Conservation (phyloP, 495 filamentous ascomycete species). For the Penicillium mononematosum region DNA sequence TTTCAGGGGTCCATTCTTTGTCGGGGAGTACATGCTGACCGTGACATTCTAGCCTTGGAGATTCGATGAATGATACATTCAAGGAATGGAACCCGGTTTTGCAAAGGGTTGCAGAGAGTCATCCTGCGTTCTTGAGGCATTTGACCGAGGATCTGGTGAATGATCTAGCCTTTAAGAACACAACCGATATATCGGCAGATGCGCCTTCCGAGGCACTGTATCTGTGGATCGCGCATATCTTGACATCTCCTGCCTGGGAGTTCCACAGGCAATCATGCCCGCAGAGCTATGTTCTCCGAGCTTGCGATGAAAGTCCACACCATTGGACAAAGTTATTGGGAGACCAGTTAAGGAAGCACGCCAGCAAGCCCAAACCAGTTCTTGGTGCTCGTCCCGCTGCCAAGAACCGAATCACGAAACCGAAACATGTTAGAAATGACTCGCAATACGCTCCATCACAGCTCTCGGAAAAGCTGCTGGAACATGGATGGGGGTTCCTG, state of each 20-base stretch:
- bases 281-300: slow-evolving; percentile 32
- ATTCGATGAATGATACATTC: slow-evolving; percentile 31
- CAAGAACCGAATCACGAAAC: slow-evolving; percentile 7
- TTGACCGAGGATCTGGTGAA: slow-evolving; percentile 40
- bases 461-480: slow-evolving; percentile 25
- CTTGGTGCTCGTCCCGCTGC: background rate
- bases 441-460: background rate
- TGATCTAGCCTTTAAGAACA: slow-evolving; percentile 27
- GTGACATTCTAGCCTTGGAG: slow-evolving; percentile 30
- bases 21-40: slow-evolving; percentile 11
- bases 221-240: slow-evolving; percentile 44
- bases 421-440: background rate
- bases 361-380: background rate
- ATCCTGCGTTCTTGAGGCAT: slow-evolving; percentile 33
- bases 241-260: slow-evolving; percentile 37
- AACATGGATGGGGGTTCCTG: slow-evolving; percentile 35
- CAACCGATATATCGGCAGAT: slow-evolving; percentile 20
- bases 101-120: slow-evolving; percentile 30
- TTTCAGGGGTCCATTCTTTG: background rate
- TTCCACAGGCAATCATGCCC: slow-evolving; percentile 29
- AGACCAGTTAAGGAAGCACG: slow-evolving; percentile 19
- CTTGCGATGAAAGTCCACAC: slow-evolving; percentile 34
- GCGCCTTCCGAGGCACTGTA: slow-evolving; percentile 33
- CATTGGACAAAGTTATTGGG: slow-evolving; percentile 34
- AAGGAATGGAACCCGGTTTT: slow-evolving; percentile 39